A percentile compares a stretch with the other conserved stretches of the same genome.
These are phyloP conservation scores for Pterocarpus santalinus DNA, from an alignment of 306 rosid genomes.

Conservation along the genomic window DNA sequence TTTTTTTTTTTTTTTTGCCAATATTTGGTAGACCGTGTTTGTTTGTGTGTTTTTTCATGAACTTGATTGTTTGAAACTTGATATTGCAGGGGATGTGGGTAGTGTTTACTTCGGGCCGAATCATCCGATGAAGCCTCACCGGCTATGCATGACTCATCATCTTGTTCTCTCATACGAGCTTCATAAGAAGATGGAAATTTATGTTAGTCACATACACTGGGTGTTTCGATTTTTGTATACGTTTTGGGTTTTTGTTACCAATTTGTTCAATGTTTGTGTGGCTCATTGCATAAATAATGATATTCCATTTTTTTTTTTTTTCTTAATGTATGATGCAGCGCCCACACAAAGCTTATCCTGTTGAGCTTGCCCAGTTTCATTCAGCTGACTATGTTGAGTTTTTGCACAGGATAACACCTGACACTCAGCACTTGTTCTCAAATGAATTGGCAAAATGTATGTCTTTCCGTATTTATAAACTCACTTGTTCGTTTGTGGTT, in stretches of 20 bases:
- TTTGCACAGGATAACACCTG: constrained; percentile 92
- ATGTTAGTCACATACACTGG: constrained; percentile 63
- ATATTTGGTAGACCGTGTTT: constrained; percentile 5
- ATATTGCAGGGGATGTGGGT: constrained; percentile 92
- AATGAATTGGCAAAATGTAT: constrained; percentile 82
- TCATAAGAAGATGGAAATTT: constrained; percentile 97
- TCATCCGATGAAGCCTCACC: constrained; percentile 99
- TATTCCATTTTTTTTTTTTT: constrained; percentile 32
- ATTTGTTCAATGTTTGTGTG: constrained; percentile 5
- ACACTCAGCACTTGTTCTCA: constrained; percentile 81
- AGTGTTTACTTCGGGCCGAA: constrained; percentile 98
- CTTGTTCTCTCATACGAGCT: constrained; percentile 97
- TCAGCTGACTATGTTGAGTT: constrained; percentile 92
- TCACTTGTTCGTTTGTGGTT: neutral
- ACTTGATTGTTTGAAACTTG: constrained; percentile 29
- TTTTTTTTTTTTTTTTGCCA: neutral
- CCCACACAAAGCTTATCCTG: constrained; percentile 98
- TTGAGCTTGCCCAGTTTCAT: constrained; percentile 99
- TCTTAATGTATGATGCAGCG: constrained; percentile 67
- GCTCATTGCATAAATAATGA: constrained; percentile 13
- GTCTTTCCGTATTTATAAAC: constrained; percentile 7
- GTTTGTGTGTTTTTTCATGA: constrained; percentile 2
- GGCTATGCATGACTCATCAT: constrained; percentile 98
- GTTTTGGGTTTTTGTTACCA: constrained; percentile 26
- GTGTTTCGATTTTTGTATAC: constrained; percentile 18